These are phyloP conservation scores for Albifimbria verrucaria DNA, from an alignment of 2,329 filamentous ascomycete genomes.

Conservation along the genomic window DNA sequence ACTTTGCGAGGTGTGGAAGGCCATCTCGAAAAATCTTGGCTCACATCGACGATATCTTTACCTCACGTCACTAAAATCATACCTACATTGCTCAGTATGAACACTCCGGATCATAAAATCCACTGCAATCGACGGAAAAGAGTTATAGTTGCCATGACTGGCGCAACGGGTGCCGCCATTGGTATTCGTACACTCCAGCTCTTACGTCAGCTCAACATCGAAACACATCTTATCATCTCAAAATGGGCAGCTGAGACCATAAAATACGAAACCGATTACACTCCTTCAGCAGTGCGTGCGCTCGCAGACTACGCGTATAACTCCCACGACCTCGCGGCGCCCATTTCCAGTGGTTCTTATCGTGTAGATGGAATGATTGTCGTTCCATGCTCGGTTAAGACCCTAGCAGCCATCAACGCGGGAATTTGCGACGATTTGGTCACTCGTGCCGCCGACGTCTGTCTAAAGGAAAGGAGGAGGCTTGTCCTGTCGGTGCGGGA, in stretches of 20 bases:
- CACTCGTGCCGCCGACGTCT: constrained; percentile 42
- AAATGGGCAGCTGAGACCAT: constrained; percentile 16
- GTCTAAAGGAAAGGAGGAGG: constrained; percentile 39
- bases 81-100: neutral
- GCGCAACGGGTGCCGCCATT: constrained; percentile 14
- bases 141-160: constrained; percentile 16
- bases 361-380: constrained; percentile 43
- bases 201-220: constrained; percentile 12
- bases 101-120: constrained; percentile 22
- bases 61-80: neutral
- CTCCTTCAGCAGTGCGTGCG: constrained; percentile 7
- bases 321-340: constrained; percentile 12
- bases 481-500: constrained; percentile 40
- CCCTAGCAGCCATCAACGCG: constrained; percentile 37
- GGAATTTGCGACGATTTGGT: constrained; percentile 45
- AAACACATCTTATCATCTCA: constrained; percentile 16
- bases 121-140: constrained; percentile 20
- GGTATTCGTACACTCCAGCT: constrained; percentile 11
- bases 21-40: too few relatives aligned
- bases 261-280: constrained; percentile 16
- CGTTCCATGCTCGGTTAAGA: constrained; percentile 46
- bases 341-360: constrained; percentile 16
- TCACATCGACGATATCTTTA: neutral
- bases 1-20: too few relatives aligned
- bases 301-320: constrained; percentile 14